Conservation (phyloP, 345 rosid species). For the Garcia nutans region DNA sequence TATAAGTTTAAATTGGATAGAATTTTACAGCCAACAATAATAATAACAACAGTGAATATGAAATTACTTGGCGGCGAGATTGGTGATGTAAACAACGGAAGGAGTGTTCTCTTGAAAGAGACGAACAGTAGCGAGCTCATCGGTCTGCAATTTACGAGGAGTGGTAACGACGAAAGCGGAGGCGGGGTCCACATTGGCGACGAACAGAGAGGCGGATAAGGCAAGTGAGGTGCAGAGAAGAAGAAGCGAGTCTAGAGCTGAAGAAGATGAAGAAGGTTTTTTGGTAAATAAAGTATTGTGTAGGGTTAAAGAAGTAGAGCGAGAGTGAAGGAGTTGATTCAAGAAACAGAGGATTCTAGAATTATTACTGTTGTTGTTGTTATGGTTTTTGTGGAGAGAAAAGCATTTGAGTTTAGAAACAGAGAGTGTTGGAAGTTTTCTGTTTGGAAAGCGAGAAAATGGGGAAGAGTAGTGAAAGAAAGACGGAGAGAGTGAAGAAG, state of each 20-base stretch:
- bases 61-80: slow-evolving; percentile 71
- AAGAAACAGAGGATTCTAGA: slow-evolving; percentile 12
- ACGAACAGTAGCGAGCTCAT: slow-evolving; percentile 90
- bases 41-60: background rate
- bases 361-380: background rate
- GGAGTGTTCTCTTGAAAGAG: slow-evolving; percentile 93
- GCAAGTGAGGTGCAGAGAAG: slow-evolving; percentile 67
- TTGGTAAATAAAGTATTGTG: background rate
- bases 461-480: slow-evolving; percentile 35
- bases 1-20: background rate
- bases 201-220: slow-evolving; percentile 56
- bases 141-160: slow-evolving; percentile 68
- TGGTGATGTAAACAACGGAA: slow-evolving; percentile 94
- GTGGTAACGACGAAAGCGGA: slow-evolving; percentile 69
- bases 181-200: slow-evolving; percentile 54
- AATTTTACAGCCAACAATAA: background rate
- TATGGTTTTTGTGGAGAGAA: background rate
- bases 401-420: background rate
- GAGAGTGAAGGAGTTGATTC: slow-evolving; percentile 23
- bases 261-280: slow-evolving; percentile 2
- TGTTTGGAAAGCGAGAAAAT: slow-evolving; percentile 43
- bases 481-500: slow-evolving; percentile 48
- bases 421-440: slow-evolving; percentile 11
- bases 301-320: slow-evolving; percentile 12
- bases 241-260: slow-evolving; percentile 31